Conservation (phyloP, 352 stramenopile species). For the Phytophthora aleatoria region DNA sequence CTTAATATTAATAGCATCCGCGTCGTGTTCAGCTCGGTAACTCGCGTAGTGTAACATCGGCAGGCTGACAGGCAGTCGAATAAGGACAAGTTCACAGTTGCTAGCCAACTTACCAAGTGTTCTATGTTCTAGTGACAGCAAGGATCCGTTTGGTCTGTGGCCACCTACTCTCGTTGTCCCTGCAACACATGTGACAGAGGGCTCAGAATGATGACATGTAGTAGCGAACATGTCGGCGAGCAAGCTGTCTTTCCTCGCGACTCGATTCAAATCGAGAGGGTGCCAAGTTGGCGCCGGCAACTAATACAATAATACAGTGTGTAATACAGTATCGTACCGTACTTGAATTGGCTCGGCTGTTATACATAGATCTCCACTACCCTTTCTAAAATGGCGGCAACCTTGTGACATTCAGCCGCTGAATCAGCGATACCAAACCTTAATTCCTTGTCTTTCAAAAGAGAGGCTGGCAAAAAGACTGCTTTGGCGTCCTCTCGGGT, state of each 20-base stretch:
- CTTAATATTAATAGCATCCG: not conserved
- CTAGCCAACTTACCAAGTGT: no score
- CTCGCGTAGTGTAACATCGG: no score
- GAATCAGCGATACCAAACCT: no score
- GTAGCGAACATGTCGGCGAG: not conserved
- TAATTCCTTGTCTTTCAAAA: no score
- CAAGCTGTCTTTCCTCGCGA: conserved; percentile 1
- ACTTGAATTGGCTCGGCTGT: conserved; percentile 3
- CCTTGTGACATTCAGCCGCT: not conserved
- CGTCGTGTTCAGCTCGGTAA: not conserved
- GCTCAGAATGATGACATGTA: not conserved
- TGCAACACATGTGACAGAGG: not conserved
- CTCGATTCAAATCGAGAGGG: conserved; percentile 6
- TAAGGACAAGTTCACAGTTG: not conserved
- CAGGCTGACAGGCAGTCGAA: not conserved
- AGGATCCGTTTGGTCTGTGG: not conserved
- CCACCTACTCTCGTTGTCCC: not conserved
- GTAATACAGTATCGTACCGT: not conserved
- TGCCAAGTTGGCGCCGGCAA: not conserved
- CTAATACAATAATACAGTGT: not conserved
- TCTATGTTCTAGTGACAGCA: not conserved
- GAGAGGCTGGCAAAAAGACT: no score
- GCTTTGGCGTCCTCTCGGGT: not conserved
- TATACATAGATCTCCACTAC: not conserved
- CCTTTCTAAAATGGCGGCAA: conserved; percentile 8